Conservation (phyloP, 1,284 basidiomycete species). For the Ceratobasidium theobromae region DNA sequence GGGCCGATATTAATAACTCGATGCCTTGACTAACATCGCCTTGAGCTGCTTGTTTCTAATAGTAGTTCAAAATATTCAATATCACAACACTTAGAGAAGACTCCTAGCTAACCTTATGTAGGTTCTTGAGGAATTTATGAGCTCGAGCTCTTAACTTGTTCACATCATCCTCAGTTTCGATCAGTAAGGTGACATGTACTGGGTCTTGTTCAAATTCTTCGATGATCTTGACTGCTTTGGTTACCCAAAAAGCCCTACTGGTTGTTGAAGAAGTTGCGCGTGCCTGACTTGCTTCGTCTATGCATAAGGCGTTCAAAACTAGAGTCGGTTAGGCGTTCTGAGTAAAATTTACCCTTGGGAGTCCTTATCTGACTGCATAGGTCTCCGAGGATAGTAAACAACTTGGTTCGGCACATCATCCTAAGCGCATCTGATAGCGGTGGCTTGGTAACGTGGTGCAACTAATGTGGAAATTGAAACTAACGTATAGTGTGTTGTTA, state of each 20-base stretch:
- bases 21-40: slow-evolving; percentile 51
- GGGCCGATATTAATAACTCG: slow-evolving; percentile 69
- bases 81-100: neutral
- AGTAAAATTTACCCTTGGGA: slow-evolving; percentile 51
- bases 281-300: slow-evolving; percentile 11
- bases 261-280: slow-evolving; percentile 60
- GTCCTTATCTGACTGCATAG: slow-evolving; percentile 61
- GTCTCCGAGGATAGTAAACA: slow-evolving; percentile 76
- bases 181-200: slow-evolving; percentile 65
- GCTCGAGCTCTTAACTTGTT: slow-evolving; percentile 52
- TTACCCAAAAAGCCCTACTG: slow-evolving; percentile 79
- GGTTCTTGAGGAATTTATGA: slow-evolving; percentile 49
- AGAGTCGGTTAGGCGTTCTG: neutral
- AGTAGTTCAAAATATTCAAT: neutral
- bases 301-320: slow-evolving; percentile 13
- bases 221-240: slow-evolving; percentile 65
- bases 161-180: slow-evolving; percentile 62
- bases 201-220: slow-evolving; percentile 62
- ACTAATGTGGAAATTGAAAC: slow-evolving; percentile 44
- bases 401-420: slow-evolving; percentile 63
- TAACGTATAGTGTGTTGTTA: neutral
- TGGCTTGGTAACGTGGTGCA: slow-evolving; percentile 64
- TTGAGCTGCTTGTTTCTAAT: neutral
- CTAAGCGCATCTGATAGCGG: slow-evolving; percentile 72
- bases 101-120: slow-evolving; percentile 47